These are phyloP conservation scores for Sordariomycetes sp. DNA, from an alignment of 2,329 filamentous ascomycete species.

Conservation along the genomic window DNA sequence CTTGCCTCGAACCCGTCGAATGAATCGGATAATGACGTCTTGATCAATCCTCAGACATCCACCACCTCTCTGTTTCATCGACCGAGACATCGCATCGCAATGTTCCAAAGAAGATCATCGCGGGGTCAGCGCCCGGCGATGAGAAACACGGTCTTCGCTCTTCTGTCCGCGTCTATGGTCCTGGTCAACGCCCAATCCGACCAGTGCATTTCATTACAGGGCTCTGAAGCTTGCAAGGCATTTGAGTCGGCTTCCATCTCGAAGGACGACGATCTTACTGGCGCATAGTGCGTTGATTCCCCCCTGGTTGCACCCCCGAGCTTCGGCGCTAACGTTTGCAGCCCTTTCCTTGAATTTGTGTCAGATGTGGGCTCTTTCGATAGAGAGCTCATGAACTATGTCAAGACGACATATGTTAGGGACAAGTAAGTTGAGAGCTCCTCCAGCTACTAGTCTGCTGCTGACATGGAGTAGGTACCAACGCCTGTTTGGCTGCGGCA, in stretches of 20 bases:
- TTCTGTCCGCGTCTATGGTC: slow-evolving; percentile 15
- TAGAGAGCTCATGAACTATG: slow-evolving; percentile 59
- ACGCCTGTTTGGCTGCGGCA: slow-evolving; percentile 68
- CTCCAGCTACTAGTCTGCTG: not conserved
- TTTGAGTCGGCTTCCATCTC: slow-evolving; percentile 67
- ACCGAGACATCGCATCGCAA: not conserved
- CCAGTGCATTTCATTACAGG: slow-evolving; percentile 57
- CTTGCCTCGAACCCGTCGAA: too few species aligned
- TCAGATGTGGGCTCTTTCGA: slow-evolving; percentile 73
- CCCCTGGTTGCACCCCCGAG: not conserved
- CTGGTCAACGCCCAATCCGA: slow-evolving; percentile 24
- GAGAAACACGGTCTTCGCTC: slow-evolving; percentile 10
- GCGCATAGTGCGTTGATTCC: slow-evolving; percentile 50
- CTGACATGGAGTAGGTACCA: slow-evolving; percentile 55
- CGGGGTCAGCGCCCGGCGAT: not conserved
- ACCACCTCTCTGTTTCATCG: not conserved
- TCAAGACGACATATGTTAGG: slow-evolving; percentile 65
- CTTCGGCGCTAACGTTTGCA: slow-evolving; percentile 24
- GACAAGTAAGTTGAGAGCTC: slow-evolving; percentile 52
- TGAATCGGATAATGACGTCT: too few species aligned
- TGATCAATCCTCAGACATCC: too few species aligned
- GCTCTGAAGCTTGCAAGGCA: slow-evolving; percentile 62
- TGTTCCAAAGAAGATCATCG: not conserved
- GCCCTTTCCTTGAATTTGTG: slow-evolving; percentile 79
- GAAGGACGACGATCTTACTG: slow-evolving; percentile 45